Evolutionary conservation across 495 filamentous ascomycete genomes (phyloP).

Genomic region (Pseudotulostoma volvatum): DNA sequence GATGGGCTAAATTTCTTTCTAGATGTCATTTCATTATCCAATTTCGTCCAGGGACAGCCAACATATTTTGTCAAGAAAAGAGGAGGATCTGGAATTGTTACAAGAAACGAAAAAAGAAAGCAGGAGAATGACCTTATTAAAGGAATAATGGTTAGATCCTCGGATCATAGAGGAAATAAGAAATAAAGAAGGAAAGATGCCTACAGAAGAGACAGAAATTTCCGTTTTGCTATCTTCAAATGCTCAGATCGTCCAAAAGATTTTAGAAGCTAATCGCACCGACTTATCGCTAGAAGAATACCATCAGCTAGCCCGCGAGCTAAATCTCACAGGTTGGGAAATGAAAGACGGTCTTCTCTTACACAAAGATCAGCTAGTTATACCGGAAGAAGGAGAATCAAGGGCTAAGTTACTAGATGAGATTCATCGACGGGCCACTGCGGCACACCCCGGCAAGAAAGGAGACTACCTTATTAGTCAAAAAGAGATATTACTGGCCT

Average conservation of each 20-base stretch:
- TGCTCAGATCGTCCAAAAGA: background rate
- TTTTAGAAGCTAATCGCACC: background rate
- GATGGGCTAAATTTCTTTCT: constrained; percentile 10
- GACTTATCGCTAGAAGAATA: background rate
- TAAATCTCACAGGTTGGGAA: too few relatives aligned
- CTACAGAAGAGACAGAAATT: background rate
- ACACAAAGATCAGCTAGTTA: background rate
- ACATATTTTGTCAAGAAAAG: constrained; percentile 8
- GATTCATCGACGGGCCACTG: constrained; percentile 2
- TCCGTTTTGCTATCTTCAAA: background rate
- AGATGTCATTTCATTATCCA: constrained; percentile 5
- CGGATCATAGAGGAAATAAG: background rate
- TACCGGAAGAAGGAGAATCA: background rate
- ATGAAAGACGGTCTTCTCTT: background rate
- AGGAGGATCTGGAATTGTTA: background rate
- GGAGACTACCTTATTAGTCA: constrained; percentile 1
- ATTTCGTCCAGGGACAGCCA: constrained; percentile 3
- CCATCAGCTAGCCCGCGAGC: background rate
- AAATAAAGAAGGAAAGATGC: too few relatives aligned
- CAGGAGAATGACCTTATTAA: background rate
- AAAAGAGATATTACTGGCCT: background rate
- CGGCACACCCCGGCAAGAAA: constrained; percentile 1
- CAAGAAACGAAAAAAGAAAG: background rate
- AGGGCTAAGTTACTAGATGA: constrained; percentile 1
- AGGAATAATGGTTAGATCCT: background rate